These are phyloP conservation scores for Oryza punctata DNA, from an alignment of 176 grass and related monocot species.

Conservation along the genomic window DNA sequence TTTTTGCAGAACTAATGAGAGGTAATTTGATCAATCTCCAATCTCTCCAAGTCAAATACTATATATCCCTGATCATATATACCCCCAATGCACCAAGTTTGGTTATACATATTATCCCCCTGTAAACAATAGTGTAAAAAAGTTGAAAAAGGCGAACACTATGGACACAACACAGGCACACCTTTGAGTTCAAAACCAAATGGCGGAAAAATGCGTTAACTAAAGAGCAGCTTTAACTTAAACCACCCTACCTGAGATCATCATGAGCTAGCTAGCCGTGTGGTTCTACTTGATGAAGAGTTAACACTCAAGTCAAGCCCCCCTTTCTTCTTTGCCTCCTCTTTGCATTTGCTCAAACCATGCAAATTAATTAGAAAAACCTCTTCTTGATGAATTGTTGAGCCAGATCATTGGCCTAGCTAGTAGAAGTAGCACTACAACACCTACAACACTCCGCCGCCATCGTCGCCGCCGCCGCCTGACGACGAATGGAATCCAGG, in stretches of 20 bases:
- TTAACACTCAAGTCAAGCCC: conserved; percentile 21
- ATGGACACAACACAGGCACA: conserved; percentile 41
- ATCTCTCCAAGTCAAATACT: conserved; percentile 41
- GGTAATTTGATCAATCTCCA: conserved; percentile 21
- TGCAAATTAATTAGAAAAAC: neutral
- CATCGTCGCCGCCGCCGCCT: conserved; percentile 18
- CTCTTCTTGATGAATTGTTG: neutral
- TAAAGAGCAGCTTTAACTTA: conserved; percentile 46
- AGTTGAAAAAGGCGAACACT: conserved; percentile 30
- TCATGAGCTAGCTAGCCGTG: conserved; percentile 43
- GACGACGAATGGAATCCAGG: conserved; percentile 66
- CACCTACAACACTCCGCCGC: conserved; percentile 47
- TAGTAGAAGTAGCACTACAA: neutral
- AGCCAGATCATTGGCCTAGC: neutral
- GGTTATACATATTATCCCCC: conserved; percentile 24
- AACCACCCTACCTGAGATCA: conserved; percentile 46
- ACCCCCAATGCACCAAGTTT: conserved; percentile 44
- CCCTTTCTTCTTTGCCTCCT: neutral
- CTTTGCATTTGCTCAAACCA: conserved; percentile 24
- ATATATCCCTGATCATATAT: conserved; percentile 41
- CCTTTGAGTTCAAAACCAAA: conserved; percentile 51
- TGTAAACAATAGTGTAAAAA: conserved; percentile 47
- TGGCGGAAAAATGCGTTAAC: conserved; percentile 42
- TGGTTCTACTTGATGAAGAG: conserved; percentile 39
- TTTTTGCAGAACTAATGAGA: conserved; percentile 32